Base-by-base conservation (phyloP, 345 rosid genomes). In the Sonneratia caseolaris region DNA sequence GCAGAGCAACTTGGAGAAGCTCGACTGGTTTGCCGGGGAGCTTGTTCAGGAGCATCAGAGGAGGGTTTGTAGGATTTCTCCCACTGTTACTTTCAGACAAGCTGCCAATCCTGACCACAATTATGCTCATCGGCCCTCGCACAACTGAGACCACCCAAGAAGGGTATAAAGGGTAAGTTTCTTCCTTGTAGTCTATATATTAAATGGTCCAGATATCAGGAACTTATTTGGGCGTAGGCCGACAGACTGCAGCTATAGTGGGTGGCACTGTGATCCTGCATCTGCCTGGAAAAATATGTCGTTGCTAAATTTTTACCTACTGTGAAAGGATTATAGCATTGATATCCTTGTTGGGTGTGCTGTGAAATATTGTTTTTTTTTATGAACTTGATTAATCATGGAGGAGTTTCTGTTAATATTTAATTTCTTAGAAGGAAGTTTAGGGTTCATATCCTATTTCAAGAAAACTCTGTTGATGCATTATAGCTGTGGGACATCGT, bases 1-100 rank as follows among this genome's bases (percentile, higher is more conserved):
- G 57, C 81, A 89, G 56, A 90, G 85, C 75, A 94, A 91, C 72
- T 83, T 75, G 27, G 97, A 91, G 84, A 94, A 89, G 76, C 85
- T 94, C 0, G 99, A 94, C 48, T 88, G 95, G 96, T 80, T 94
- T 57, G 97, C 97, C 0, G 83, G 84, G 24, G 96, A 91, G 73
- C 93, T 94, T 66, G 93, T 94, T 61, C 82, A 84, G 37, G 99
- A 94, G 78, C 97, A 94, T 82, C 91, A 87, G 85, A 88, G 91
- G 87, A 86, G 99, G 85, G 88, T 89, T 76, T 81, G 86, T 79
- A 81, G 99, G 75, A 91, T 94, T 14, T 91, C 97, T 79, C 99
- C 99, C 81, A 94, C 99, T 77, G 97, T 94, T 65, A 97, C 92
- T 49, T 89, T 94, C 87, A 94, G 91, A 84, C 96, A 91, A 83